A percentile compares a stretch with the other conserved stretches of the same genome.
These are phyloP conservation scores for Melastoma malabathricum DNA, from an alignment of 345 rosid genomes.

Conservation along the genomic window DNA sequence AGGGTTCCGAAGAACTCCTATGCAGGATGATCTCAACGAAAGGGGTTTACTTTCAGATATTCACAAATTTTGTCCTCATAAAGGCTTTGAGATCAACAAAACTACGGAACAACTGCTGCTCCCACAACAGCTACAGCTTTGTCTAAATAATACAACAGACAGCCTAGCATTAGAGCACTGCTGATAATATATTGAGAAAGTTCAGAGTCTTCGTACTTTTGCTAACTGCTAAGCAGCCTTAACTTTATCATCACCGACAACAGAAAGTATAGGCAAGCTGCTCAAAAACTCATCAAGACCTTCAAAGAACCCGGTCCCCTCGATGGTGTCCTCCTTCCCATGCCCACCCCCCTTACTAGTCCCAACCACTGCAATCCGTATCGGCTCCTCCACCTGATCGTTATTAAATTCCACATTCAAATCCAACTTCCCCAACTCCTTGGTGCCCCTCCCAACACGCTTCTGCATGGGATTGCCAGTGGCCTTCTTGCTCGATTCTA, in stretches of 20 bases:
- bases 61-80: no score
- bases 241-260: constrained; percentile 68
- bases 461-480: constrained; percentile 30
- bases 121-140: no score
- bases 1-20: no score
- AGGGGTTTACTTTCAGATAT: no score
- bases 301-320: constrained; percentile 77
- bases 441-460: constrained; percentile 28
- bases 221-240: constrained; percentile 60
- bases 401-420: constrained; percentile 94
- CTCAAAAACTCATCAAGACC: constrained; percentile 94
- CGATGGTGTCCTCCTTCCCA: constrained; percentile 30
- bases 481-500: constrained; percentile 13
- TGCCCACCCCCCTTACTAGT: constrained; percentile 32
- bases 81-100: no score
- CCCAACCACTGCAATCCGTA: constrained; percentile 12
- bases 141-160: constrained; percentile 5
- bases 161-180: constrained; percentile 14
- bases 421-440: constrained; percentile 64
- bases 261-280: constrained; percentile 84
- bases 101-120: no score
- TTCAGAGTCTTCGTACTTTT: constrained; percentile 23
- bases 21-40: no score
- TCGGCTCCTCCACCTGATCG: constrained; percentile 55
- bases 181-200: constrained; percentile 10